Base-by-base conservation (phyloP, 805 yeast genomes). In the Metschnikowia reukaufii region DNA sequence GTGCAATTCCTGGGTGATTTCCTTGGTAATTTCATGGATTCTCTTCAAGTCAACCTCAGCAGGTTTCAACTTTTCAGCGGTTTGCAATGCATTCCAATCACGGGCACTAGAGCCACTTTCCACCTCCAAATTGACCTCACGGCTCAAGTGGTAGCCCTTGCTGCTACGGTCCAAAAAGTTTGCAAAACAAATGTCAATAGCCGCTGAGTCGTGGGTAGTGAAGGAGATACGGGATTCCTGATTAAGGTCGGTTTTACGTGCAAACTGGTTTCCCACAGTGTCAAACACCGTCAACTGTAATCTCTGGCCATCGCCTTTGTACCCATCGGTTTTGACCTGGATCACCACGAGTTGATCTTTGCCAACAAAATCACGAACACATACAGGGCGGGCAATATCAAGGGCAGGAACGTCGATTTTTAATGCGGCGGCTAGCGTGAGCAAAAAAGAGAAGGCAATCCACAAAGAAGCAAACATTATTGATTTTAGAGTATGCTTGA, bases 91-190 rank as follows among this genome's bases (percentile, higher is more conserved):
- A 64, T 90, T 89, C 97, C 98, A 94, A 72, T 94, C 98, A 68
- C 98, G 85, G 35, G 98, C 99, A 60, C 90, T 88, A 42, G 97
- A 88, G 36, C 99, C 99, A 52, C 90, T 83, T 67, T 94, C 98
- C 49, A 94, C 84, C 54, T 91, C 97, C 60, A 94, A 74, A 62
- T 90, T 97, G 58, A 94, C 73, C 44, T 84, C 84, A 67, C 98
- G 84, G 50, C 71, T 65, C 56, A 78, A 59, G 25, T 77, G 41
- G 7, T 17, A 31, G 17, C 63, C 59, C 1, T 38, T 32, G 48
- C 32, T 18, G n/a, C 41, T 49, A n/a, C 46, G 38, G 30, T 48
- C 56, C 58, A 69, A 64, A 41, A 73, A 65, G 67, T 94, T 92
- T 50, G 84, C 86, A 69, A 94, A 86, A 68, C 99, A 94, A 45